Percentiles rank a stretch among this genome's conserved stretches.
Evolutionary conservation across 495 filamentous ascomycete species (phyloP).

Genomic region (Cladorrhinum samala): DNA sequence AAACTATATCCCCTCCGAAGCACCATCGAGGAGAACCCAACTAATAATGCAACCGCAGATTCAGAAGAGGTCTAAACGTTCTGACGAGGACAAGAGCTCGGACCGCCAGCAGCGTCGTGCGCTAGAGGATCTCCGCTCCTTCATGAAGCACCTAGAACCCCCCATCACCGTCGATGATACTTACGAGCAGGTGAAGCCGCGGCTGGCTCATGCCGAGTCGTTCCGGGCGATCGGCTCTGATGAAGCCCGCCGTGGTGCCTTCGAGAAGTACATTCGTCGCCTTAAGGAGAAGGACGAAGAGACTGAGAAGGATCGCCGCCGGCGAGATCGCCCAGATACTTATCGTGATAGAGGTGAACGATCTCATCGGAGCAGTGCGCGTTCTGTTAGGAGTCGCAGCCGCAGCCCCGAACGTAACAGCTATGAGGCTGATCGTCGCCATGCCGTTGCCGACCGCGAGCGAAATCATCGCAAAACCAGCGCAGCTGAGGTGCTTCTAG

Average conservation of each 20-base stretch:
- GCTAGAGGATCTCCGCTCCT: conserved; percentile 76
- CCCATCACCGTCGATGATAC: conserved; percentile 68
- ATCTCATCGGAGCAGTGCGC: conserved; percentile 53
- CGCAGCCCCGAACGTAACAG: conserved; percentile 70
- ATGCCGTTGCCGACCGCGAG: conserved; percentile 81
- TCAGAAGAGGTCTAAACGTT: conserved; percentile 58
- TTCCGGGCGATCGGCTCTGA: conserved; percentile 76
- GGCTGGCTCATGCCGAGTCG: conserved; percentile 74
- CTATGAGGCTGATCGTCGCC: conserved; percentile 82
- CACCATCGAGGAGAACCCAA: not conserved
- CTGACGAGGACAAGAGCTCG: conserved; percentile 77
- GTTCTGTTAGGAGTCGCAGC: conserved; percentile 50
- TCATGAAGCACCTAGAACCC: conserved; percentile 89
- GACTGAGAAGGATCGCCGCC: conserved; percentile 63
- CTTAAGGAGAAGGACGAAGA: conserved; percentile 89
- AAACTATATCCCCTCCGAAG: not conserved
- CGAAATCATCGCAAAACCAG: conserved; percentile 76
- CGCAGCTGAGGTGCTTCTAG: conserved; percentile 55
- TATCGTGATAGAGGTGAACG: conserved; percentile 52
- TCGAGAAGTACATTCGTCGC: conserved; percentile 88
- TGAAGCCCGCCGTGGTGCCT: conserved; percentile 72
- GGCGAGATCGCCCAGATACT: conserved; percentile 55
- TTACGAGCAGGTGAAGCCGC: conserved; percentile 76
- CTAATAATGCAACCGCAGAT: conserved; percentile 44
- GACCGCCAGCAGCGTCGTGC: conserved; percentile 83